Base-by-base conservation (phyloP, 2,329 filamentous ascomycete species). In the Gremmenia infestans region DNA sequence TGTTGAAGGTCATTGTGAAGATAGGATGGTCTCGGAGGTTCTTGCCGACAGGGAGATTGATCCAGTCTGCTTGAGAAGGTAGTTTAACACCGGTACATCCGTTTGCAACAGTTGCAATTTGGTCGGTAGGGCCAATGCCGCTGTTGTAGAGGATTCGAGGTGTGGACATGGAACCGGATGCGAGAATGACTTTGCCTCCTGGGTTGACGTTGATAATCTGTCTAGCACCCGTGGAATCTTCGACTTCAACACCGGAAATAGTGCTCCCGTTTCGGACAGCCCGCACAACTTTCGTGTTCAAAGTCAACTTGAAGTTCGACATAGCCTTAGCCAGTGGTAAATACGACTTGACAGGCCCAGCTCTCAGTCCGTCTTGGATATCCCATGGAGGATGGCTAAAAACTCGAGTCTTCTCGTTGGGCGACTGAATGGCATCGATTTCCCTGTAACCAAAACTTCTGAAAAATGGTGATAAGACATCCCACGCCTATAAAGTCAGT, bases 331-430 rank as follows among this genome's bases (percentile, higher is more conserved):
- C 85, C 9, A 78, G 76, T 7, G 84, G 81, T 1, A 90, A 79
- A 65, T 90, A 90, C 1, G 87, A 87, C 9, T 81, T 82, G 66
- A 90, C 76, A 9, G 86, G 86, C 1, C 87, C 87, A 51, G 82
- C 82, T 58, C 87, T 78, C 68, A 87, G 81, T 55, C 84, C 85
- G 47, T 83, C 72, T 45, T 59, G 55, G 67, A 84, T 86, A 81
- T 88, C 87, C 75, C 81, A 88, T 32, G 82, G 79, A 28, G 82
- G 82, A 69, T 82, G 79, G 48, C 78, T 78, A 71, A 78, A 89
- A 1, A 80, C 82, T 61, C 76, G 76, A 71, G 87, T 82, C 79
- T 89, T 90, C 66, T 77, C 68, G 56, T 81, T 76, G 0, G 84
- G 83, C 47, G 78, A 73, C 15, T 76, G 65, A 25, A 66, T 65